Conservation (phyloP, 129 eudicot genomes). For the Solidago caesia region DNA sequence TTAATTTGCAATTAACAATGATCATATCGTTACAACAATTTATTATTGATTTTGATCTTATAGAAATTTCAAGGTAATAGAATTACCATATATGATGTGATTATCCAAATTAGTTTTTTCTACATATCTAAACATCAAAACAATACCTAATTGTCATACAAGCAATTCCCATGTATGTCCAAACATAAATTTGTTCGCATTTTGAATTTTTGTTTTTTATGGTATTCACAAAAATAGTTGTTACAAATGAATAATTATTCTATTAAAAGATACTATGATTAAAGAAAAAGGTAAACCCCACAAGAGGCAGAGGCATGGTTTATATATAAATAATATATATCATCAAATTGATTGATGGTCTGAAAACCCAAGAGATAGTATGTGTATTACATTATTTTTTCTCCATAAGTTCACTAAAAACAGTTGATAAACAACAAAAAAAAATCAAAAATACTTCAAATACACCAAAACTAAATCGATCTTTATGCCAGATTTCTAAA, state of each 20-base stretch:
- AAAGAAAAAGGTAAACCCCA: not conserved
- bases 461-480: not conserved
- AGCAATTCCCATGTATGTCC: not conserved
- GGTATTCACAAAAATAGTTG: not conserved
- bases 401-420: not conserved
- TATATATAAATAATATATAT: not conserved
- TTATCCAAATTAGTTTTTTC: not conserved
- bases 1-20: too few species aligned
- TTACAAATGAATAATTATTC: not conserved
- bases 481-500: not conserved
- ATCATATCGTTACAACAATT: too few species aligned
- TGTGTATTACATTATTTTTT: not conserved
- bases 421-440: not conserved
- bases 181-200: not conserved
- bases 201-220: not conserved
- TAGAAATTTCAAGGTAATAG: too few species aligned
- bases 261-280: not conserved
- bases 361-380: not conserved
- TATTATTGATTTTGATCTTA: too few species aligned
- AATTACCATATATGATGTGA: too few species aligned
- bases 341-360: not conserved
- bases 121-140: not conserved
- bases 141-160: not conserved
- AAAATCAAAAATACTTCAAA: not conserved
- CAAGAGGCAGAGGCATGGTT: not conserved